Percentiles rank a stretch among this genome's conserved stretches.
Evolutionary conservation across 495 filamentous ascomycete species (phyloP).

Genomic region (Penicillium waksmanii): DNA sequence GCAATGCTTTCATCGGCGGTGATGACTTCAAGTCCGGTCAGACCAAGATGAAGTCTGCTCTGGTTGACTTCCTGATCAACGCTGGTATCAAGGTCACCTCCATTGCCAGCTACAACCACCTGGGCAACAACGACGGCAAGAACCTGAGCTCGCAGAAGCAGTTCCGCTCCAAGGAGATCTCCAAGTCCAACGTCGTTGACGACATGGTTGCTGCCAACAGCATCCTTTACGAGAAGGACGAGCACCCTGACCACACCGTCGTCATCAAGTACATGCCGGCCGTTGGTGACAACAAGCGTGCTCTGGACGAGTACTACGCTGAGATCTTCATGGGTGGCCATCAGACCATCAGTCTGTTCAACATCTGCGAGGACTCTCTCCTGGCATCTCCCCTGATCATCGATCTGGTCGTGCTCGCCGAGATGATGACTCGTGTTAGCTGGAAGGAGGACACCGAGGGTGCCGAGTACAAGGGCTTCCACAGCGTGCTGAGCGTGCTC

Average conservation of each 20-base stretch:
- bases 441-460: slow-evolving; percentile 71
- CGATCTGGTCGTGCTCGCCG: slow-evolving; percentile 86
- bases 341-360: slow-evolving; percentile 97
- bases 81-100: slow-evolving; percentile 99
- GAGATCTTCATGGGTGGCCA: slow-evolving; percentile 99
- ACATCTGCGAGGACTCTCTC: slow-evolving; percentile 98
- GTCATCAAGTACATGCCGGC: slow-evolving; percentile 99
- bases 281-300: slow-evolving; percentile 98
- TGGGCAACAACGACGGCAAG: slow-evolving; percentile 99
- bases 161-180: slow-evolving; percentile 99
- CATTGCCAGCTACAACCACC: slow-evolving; percentile 98
- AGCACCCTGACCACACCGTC: slow-evolving; percentile 87
- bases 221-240: slow-evolving; percentile 84
- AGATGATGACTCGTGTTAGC: slow-evolving; percentile 97
- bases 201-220: slow-evolving; percentile 98
- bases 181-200: slow-evolving; percentile 97
- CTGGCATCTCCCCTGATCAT: slow-evolving; percentile 98
- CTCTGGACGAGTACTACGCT: slow-evolving; percentile 97
- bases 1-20: slow-evolving; percentile 89
- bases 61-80: slow-evolving; percentile 98
- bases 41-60: slow-evolving; percentile 99
- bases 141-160: slow-evolving; percentile 97
- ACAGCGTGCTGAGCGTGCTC: slow-evolving; percentile 95
- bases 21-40: slow-evolving; percentile 99
- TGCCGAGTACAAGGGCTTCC: slow-evolving; percentile 87